Evolutionary conservation across 129 eudicot species (phyloP), one percentile per base, ranked within the genome.

Genomic region (Helianthus tuberosus): DNA sequence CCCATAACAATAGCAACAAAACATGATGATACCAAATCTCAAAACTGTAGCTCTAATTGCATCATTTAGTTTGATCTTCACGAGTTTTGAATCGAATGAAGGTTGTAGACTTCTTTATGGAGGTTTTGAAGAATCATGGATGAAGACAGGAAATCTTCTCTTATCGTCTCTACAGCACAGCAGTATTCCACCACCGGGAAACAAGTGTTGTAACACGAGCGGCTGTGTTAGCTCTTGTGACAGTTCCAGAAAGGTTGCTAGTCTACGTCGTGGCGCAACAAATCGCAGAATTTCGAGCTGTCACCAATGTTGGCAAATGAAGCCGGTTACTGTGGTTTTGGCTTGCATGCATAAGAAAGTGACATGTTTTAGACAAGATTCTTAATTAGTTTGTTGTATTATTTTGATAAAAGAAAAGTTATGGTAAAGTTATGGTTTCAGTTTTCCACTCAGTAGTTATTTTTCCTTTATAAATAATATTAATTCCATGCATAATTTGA

Each of bases 191-290:
- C 46, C 78, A 3, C 84, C 87, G 0, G 81, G 73, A 23, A 85
- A 82, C 52, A 70, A 79, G 27, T 75, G 84, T 68, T 68, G 58
- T 78, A 38, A 55, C 16, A 75, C 64, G 0, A 73, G 79, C 1
- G 79, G 79, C 6, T 47, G 72, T 64, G 79, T 71, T 64, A 52
- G 64, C 17, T 71, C 51, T 3, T 76, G 83, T 74, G 36, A 72
- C 15, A 51, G 71, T 32, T 66, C 74, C 11, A 74, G 47, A 68
- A 72, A 67, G 61, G 36, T 79, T 48, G 84, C 72, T 5, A 71
- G 80, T 39, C 69, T 15, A 12, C 59, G 16, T 11, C 58, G 48
- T 6, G 67, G 59, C 1, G 16, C 58, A 51, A 51, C 8, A 51
- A 11, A 51, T n/a, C 7, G 23, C n/a, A n/a, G 36, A 32, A 32